Conservation (phyloP, 331 rosid genomes). For the Prunus yedoensis region DNA sequence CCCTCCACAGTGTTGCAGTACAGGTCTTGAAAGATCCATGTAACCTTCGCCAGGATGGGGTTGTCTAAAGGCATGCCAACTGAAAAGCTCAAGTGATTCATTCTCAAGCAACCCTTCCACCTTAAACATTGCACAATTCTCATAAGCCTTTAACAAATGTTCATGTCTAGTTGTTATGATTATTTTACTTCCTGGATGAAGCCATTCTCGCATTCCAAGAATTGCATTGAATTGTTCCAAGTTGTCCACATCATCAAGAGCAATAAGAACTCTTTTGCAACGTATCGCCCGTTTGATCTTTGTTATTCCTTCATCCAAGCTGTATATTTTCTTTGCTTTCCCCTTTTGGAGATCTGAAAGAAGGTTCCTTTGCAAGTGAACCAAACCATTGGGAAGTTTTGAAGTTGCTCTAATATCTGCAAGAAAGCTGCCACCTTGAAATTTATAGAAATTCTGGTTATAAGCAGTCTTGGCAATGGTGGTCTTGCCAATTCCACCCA, state of each 20-base stretch:
- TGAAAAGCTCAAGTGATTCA: background rate
- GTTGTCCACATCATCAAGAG: conserved; percentile 5
- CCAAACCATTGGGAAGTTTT: background rate
- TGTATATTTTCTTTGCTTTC: background rate
- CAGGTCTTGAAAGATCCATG: no score
- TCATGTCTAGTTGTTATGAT: conserved; percentile 3
- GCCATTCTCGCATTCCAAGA: background rate
- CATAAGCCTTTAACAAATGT: background rate
- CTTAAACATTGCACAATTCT: background rate
- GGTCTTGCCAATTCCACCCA: conserved; percentile 20
- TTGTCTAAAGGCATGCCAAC: no score
- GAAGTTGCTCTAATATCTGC: conserved; percentile 3
- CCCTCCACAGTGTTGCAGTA: no score
- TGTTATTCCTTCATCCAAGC: background rate
- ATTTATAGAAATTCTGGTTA: background rate
- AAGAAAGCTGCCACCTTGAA: conserved; percentile 12
- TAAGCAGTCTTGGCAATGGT: conserved; percentile 11
- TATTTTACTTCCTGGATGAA: conserved; percentile 5
- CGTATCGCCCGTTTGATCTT: background rate
- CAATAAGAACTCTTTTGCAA: conserved; percentile 2
- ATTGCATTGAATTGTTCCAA: background rate
- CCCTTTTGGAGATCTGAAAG: conserved; percentile 4
- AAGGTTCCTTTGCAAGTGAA: background rate
- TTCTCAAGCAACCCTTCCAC: background rate
- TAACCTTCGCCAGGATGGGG: no score